Percentiles rank a stretch among this genome's conserved stretches.
Conservation (phyloP, 2,329 filamentous ascomycete species). For the Fusarium sambucinum region DNA sequence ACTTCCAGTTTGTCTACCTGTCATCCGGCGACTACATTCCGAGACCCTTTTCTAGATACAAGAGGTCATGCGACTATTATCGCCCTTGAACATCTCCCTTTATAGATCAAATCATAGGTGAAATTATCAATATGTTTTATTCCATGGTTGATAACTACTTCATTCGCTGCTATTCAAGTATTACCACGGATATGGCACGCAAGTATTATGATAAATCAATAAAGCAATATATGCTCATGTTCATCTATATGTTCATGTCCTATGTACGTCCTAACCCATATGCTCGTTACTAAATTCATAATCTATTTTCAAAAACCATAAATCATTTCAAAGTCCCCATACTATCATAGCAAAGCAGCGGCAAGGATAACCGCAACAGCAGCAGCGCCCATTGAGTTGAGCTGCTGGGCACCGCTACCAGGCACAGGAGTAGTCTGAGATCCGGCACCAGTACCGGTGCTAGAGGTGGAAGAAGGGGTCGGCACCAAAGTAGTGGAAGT, state of each 20-base stretch:
- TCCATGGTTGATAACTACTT: not conserved
- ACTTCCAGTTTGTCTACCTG: not conserved
- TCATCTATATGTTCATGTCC: too few relatives aligned
- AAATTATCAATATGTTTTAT: not conserved
- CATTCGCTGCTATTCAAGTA: not conserved
- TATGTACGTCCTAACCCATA: not conserved
- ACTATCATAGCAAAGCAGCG: slow-evolving; percentile 48
- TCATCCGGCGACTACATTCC: not conserved
- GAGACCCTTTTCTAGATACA: not conserved
- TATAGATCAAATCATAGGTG: not conserved
- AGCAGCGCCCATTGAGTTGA: slow-evolving; percentile 51
- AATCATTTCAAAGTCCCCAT: not conserved
- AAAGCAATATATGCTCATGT: slow-evolving; percentile 2
- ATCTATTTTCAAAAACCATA: slow-evolving; percentile 6
- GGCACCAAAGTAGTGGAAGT: slow-evolving; percentile 31
- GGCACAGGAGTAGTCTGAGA: slow-evolving; percentile 25
- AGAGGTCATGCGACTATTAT: not conserved
- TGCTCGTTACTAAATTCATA: slow-evolving; percentile 15
- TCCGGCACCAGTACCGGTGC: slow-evolving; percentile 27
- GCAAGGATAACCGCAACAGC: slow-evolving; percentile 50
- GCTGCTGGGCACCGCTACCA: slow-evolving; percentile 36
- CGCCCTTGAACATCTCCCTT: not conserved
- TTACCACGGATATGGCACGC: not conserved
- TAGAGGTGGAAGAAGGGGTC: slow-evolving; percentile 43
- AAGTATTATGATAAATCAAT: not conserved